phyloP scores from a whole-genome alignment of 2,329 filamentous ascomycete species.

The Penicillium hordei region DNA sequence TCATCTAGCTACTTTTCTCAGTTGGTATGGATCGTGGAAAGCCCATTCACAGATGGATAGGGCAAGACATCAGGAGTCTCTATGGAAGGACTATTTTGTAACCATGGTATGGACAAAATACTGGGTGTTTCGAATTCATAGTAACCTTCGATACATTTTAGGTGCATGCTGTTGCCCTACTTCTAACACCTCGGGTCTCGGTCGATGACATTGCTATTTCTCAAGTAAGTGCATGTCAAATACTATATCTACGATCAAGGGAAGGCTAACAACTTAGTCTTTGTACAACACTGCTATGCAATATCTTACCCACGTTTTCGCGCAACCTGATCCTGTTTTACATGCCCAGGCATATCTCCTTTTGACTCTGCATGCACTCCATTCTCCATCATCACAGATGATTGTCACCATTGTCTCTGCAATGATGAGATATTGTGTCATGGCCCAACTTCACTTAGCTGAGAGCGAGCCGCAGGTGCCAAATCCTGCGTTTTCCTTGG shows the following conservation, averaged over 20 bases:
- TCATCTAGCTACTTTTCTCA: slow-evolving; percentile 10
- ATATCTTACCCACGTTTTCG: slow-evolving; percentile 11
- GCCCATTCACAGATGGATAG: neutral
- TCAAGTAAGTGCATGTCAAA: slow-evolving; percentile 4
- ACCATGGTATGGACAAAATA: slow-evolving; percentile 9
- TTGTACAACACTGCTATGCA: slow-evolving; percentile 15
- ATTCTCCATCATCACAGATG: slow-evolving; percentile 18
- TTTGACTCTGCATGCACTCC: slow-evolving; percentile 18
- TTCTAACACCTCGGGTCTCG: slow-evolving; percentile 15
- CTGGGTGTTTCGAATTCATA: neutral
- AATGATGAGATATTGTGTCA: slow-evolving; percentile 18
- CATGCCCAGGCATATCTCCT: slow-evolving; percentile 20
- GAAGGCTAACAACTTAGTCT: neutral
- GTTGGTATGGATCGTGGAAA: slow-evolving; percentile 19
- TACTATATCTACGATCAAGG: neutral
- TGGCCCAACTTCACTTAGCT: slow-evolving; percentile 15
- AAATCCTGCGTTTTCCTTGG: slow-evolving; percentile 6
- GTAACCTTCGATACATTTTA: neutral
- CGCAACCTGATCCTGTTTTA: slow-evolving; percentile 7
- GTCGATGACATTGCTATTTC: slow-evolving; percentile 10
- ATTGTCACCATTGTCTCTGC: slow-evolving; percentile 17
- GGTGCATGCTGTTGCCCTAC: slow-evolving; percentile 17
- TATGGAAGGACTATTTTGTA: slow-evolving; percentile 19
- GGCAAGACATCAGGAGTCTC: neutral
- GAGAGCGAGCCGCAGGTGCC: slow-evolving; percentile 8